Base-by-base conservation (phyloP, 495 filamentous ascomycete species). In the Penicillium lagena region DNA sequence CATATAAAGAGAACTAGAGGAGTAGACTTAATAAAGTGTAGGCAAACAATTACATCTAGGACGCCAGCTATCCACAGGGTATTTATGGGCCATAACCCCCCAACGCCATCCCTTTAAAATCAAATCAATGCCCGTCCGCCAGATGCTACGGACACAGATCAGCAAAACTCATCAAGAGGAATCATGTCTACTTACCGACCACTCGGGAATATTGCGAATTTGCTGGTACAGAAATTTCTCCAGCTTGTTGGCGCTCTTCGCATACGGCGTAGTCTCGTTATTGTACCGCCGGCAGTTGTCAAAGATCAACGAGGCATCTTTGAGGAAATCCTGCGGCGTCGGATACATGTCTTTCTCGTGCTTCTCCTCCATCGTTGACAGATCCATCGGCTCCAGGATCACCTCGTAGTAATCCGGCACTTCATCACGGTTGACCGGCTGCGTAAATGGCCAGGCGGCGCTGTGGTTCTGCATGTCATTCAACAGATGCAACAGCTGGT, bases 321-420 rank as follows among this genome's bases (percentile, higher is more conserved):
- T 80, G 67, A 93, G 83, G 58, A 98, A 97, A 46, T 97, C 93
- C 54, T 97, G 90, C 7, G 90, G 89, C 0, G 80, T 89, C 8
- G 80, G 79, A 58, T 98, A 98, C 58, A 86, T 79, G 63, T 98
- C 94, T 37, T 89, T 89, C 55, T 97, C 91, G 40, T 94, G 85
- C 66, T 95, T 94, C 47, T 81, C 80, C 61, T 98, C 93, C 94
- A 98, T 97, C 9, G 91, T 96, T 27, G 77, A 81, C 34, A 98
- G 71, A 62, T 98, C 93, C 93, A 98, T 98, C 10, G 93, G 94
- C 65, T 96, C 89, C 61, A 89, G 86, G 71, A 98, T 97, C 33
- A 97, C 91, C 51, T 95, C 89, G 71, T 97, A 98, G 70, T 98
- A 98, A 59, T 98, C 94, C 1, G 83, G 79, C 0, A 98, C 93